Conservation (phyloP, 1,284 basidiomycete species). For the Cryptococcus jaspeensis region DNA sequence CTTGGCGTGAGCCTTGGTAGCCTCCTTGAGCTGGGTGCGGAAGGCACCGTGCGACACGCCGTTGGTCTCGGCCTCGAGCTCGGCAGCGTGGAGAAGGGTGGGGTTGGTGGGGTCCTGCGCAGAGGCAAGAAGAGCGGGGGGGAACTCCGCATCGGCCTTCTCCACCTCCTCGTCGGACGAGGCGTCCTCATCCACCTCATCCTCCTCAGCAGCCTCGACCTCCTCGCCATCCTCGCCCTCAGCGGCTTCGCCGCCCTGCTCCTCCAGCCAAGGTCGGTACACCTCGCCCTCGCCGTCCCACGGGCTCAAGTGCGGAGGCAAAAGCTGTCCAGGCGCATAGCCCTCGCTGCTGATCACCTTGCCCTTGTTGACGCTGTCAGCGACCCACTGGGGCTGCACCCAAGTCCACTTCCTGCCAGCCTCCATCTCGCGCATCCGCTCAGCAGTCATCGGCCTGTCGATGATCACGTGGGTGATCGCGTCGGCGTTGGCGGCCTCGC, state of each 20-base stretch:
- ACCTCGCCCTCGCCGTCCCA: conserved; percentile 75
- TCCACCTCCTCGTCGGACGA: conserved; percentile 52
- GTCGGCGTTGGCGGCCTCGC: conserved; percentile 56
- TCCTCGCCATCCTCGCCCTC: conserved; percentile 47
- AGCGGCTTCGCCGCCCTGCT: conserved; percentile 52
- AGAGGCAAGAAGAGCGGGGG: conserved; percentile 58
- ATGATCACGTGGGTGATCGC: conserved; percentile 95
- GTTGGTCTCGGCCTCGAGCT: conserved; percentile 87
- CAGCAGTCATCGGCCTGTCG: conserved; percentile 71
- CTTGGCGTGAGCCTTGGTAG: conserved; percentile 58
- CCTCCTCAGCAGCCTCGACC: conserved; percentile 43
- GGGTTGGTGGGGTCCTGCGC: conserved; percentile 62
- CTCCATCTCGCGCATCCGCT: conserved; percentile 62
- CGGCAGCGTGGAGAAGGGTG: conserved; percentile 77
- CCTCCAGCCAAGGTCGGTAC: conserved; percentile 58
- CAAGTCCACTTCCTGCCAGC: conserved; percentile 72
- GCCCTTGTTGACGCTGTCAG: conserved; percentile 89
- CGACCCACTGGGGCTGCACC: conserved; percentile 97
- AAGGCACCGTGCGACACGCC: conserved; percentile 83
- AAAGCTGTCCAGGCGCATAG: conserved; percentile 80
- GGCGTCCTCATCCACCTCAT: conserved; percentile 46
- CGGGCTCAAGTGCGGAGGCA: conserved; percentile 95
- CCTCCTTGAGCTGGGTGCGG: conserved; percentile 73
- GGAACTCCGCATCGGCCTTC: conserved; percentile 25
- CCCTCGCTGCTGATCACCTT: conserved; percentile 80